Conservation (phyloP, 1,284 basidiomycete species). For the Phenoliferia sp. region DNA sequence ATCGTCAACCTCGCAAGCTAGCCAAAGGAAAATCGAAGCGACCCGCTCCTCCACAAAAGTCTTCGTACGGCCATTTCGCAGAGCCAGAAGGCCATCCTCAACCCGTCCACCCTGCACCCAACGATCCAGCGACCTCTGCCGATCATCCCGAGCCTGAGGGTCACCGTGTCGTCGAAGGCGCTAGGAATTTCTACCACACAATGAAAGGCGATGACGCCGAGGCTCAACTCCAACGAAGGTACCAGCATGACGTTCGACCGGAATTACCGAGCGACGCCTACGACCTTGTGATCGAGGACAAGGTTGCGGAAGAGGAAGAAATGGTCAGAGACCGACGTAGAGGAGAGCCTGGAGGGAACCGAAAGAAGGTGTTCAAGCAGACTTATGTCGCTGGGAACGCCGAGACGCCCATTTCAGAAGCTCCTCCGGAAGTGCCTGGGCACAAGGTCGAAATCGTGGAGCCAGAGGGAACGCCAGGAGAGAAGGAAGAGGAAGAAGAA, state of each 20-base stretch:
- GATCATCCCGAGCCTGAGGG: conserved; percentile 16
- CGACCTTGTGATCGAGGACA: conserved; percentile 67
- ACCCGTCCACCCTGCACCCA: neutral
- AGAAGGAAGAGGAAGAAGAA: neutral
- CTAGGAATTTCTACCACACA: conserved; percentile 22
- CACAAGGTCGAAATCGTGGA: neutral
- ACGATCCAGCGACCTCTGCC: conserved; percentile 4
- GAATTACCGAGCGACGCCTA: conserved; percentile 65
- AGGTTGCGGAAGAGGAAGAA: conserved; percentile 51
- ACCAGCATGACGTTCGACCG: conserved; percentile 31
- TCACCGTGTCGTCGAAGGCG: conserved; percentile 10
- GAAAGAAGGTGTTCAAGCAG: conserved; percentile 20
- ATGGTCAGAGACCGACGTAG: conserved; percentile 48
- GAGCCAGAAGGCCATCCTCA: conserved; percentile 1
- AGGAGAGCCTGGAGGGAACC: conserved; percentile 21
- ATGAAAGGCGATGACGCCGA: conserved; percentile 38
- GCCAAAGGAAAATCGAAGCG: conserved; percentile 10
- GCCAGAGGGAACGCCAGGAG: neutral
- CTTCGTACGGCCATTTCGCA: conserved; percentile 25
- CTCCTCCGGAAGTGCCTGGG: neutral
- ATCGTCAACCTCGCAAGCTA: neutral
- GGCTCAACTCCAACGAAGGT: neutral
- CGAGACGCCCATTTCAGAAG: neutral
- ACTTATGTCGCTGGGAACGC: conserved; percentile 2
- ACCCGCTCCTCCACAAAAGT: neutral